These are phyloP conservation scores for Fonsecaea erecta DNA, from an alignment of 2,329 filamentous ascomycete species.

Conservation along the genomic window DNA sequence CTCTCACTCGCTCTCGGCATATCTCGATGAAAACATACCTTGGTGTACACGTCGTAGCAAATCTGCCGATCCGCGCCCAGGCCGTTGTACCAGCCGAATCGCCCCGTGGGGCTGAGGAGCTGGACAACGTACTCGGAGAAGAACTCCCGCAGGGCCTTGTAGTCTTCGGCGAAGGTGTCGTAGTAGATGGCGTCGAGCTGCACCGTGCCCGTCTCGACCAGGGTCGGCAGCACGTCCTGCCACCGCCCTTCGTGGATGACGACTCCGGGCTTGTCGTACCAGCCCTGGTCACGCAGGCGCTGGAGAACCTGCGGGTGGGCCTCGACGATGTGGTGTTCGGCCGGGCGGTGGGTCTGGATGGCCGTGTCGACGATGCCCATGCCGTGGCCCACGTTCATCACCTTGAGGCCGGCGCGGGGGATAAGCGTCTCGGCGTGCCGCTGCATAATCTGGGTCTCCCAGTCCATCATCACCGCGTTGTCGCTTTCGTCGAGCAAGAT, in stretches of 20 bases:
- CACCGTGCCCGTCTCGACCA: slow-evolving; percentile 7
- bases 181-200: slow-evolving; percentile 15
- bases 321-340: slow-evolving; percentile 15
- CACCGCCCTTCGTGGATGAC: slow-evolving; percentile 15
- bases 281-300: slow-evolving; percentile 11
- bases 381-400: slow-evolving; percentile 18
- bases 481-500: slow-evolving; percentile 4
- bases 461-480: slow-evolving; percentile 11
- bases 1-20: too few relatives aligned
- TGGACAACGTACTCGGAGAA: slow-evolving; percentile 17
- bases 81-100: slow-evolving; percentile 17
- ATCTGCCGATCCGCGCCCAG: slow-evolving; percentile 17
- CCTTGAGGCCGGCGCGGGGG: slow-evolving; percentile 6
- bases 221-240: slow-evolving; percentile 13
- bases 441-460: slow-evolving; percentile 12
- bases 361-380: slow-evolving; percentile 19
- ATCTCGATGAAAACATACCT: background rate
- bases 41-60: slow-evolving; percentile 19
- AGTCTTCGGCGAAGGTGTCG: slow-evolving; percentile 17
- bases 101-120: background rate
- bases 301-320: slow-evolving; percentile 12
- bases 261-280: slow-evolving; percentile 11
- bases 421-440: slow-evolving; percentile 11
- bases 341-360: slow-evolving; percentile 8
- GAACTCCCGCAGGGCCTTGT: slow-evolving; percentile 13